Percentiles rank a stretch among this genome's conserved stretches.
These are phyloP conservation scores for Blastobotrys elegans DNA, from an alignment of 1,139 yeast species.

Conservation along the genomic window DNA sequence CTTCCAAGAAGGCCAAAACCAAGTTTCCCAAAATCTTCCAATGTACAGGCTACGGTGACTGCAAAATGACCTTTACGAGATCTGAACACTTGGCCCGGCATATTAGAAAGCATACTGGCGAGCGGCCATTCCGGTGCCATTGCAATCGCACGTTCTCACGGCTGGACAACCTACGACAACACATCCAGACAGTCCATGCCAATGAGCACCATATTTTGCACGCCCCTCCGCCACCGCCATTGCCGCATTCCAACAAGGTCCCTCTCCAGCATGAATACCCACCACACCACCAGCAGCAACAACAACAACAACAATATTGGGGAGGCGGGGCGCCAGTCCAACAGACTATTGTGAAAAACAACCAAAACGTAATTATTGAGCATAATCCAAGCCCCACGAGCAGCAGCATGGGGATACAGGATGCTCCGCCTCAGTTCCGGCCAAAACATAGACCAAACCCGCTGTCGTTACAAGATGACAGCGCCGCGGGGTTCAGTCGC, in stretches of 20 bases:
- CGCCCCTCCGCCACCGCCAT: slow-evolving; percentile 30
- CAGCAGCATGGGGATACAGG: slow-evolving; percentile 1
- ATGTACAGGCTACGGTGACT: slow-evolving; percentile 83
- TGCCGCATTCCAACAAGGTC: slow-evolving; percentile 27
- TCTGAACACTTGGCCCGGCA: slow-evolving; percentile 91
- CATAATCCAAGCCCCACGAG: slow-evolving; percentile 10
- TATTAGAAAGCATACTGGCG: slow-evolving; percentile 91
- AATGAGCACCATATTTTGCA: slow-evolving; percentile 50
- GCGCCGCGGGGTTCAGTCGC: not conserved
- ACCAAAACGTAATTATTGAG: slow-evolving; percentile 17
- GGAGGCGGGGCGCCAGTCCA: not conserved
- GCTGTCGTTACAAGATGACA: slow-evolving; percentile 10
- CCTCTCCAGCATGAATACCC: slow-evolving; percentile 15
- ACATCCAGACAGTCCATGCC: slow-evolving; percentile 88
- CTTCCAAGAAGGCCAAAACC: slow-evolving; percentile 26
- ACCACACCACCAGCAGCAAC: slow-evolving; percentile 7
- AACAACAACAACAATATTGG: slow-evolving; percentile 6
- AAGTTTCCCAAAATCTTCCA: slow-evolving; percentile 56
- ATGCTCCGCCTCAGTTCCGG: slow-evolving; percentile 5
- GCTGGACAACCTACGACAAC: slow-evolving; percentile 85
- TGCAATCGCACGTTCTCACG: slow-evolving; percentile 80
- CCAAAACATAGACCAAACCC: slow-evolving; percentile 15
- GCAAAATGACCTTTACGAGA: slow-evolving; percentile 82
- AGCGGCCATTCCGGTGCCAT: slow-evolving; percentile 86
- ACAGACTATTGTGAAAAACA: slow-evolving; percentile 7